Percentiles rank a stretch among this genome's conserved stretches.
phyloP scores from a whole-genome alignment of 1,139 yeast genomes.

The Keqinozyma sinolaborantium region DNA sequence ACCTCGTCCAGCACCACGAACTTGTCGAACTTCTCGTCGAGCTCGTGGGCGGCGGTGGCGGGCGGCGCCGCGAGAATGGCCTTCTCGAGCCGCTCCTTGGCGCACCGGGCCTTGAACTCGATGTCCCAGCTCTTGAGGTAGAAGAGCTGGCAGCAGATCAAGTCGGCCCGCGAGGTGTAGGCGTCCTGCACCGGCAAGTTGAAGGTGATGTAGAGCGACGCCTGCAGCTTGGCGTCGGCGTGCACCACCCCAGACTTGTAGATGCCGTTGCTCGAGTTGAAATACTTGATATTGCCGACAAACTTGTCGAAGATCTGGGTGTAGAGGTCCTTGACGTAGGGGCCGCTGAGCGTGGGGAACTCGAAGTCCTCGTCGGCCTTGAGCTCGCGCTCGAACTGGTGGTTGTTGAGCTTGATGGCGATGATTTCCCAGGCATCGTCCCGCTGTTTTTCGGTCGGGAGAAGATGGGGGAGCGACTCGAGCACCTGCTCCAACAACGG shows the following conservation, averaged over 20 bases:
- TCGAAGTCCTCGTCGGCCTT: slow-evolving; percentile 14
- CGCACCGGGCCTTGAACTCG: slow-evolving; percentile 21
- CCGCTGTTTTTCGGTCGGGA: slow-evolving; percentile 18
- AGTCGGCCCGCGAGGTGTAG: slow-evolving; percentile 12
- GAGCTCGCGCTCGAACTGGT: slow-evolving; percentile 13
- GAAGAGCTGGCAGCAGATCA: slow-evolving; percentile 22
- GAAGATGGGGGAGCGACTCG: slow-evolving; percentile 32
- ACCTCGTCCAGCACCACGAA: slow-evolving; percentile 1
- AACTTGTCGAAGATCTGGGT: slow-evolving; percentile 16
- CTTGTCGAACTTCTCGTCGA: background rate
- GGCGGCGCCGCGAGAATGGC: background rate
- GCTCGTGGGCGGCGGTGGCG: background rate
- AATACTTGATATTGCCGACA: slow-evolving; percentile 2
- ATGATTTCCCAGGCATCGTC: slow-evolving; percentile 35
- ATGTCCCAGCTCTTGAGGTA: slow-evolving; percentile 18
- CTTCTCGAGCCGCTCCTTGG: slow-evolving; percentile 17
- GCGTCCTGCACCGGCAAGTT: slow-evolving; percentile 14
- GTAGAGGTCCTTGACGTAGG: slow-evolving; percentile 22
- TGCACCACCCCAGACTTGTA: slow-evolving; percentile 6
- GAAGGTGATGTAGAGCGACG: slow-evolving; percentile 8
- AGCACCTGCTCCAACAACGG: slow-evolving; percentile 30
- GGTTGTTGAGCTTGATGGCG: slow-evolving; percentile 28
- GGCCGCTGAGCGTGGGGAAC: slow-evolving; percentile 28
- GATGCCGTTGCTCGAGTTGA: slow-evolving; percentile 7
- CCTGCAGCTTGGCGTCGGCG: slow-evolving; percentile 4